Conservation (phyloP, 2,329 filamentous ascomycete species). For the Didymosphaeria variabile region DNA sequence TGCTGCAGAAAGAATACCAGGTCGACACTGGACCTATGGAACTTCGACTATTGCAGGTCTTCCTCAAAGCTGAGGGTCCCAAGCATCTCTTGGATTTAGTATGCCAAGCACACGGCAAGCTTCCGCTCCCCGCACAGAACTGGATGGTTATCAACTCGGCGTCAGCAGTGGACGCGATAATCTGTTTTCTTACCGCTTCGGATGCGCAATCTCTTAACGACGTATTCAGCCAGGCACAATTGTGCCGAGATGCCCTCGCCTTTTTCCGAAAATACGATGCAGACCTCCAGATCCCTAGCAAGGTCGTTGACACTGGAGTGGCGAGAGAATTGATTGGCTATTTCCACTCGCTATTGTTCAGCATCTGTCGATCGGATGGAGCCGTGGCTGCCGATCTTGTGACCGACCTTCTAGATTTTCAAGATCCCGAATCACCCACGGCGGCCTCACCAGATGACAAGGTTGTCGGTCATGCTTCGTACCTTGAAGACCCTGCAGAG, state of each 20-base stretch:
- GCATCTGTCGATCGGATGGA: slow-evolving; percentile 40
- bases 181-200: slow-evolving; percentile 21
- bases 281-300: slow-evolving; percentile 39
- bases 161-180: slow-evolving; percentile 25
- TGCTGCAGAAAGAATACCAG: slow-evolving; percentile 40
- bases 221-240: slow-evolving; percentile 30
- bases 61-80: slow-evolving; percentile 36
- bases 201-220: neutral
- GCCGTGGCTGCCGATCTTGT: slow-evolving; percentile 35
- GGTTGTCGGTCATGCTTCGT: slow-evolving; percentile 19
- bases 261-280: slow-evolving; percentile 41
- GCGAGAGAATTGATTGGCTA: slow-evolving; percentile 37
- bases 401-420: slow-evolving; percentile 35
- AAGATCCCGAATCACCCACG: slow-evolving; percentile 35
- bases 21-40: slow-evolving; percentile 31
- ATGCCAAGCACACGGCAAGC: slow-evolving; percentile 31
- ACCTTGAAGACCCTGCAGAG: slow-evolving; percentile 41
- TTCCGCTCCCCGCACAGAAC: slow-evolving; percentile 26
- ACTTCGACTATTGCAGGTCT: slow-evolving; percentile 31
- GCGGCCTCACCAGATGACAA: slow-evolving; percentile 18
- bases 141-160: slow-evolving; percentile 28
- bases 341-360: slow-evolving; percentile 32
- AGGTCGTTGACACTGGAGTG: slow-evolving; percentile 34
- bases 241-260: slow-evolving; percentile 29
- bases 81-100: slow-evolving; percentile 36